A percentile compares a stretch with the other conserved stretches of the same genome.
Evolutionary conservation across 2,329 filamentous ascomycete genomes (phyloP).

Genomic region (Sodiomyces alkalinus): DNA sequence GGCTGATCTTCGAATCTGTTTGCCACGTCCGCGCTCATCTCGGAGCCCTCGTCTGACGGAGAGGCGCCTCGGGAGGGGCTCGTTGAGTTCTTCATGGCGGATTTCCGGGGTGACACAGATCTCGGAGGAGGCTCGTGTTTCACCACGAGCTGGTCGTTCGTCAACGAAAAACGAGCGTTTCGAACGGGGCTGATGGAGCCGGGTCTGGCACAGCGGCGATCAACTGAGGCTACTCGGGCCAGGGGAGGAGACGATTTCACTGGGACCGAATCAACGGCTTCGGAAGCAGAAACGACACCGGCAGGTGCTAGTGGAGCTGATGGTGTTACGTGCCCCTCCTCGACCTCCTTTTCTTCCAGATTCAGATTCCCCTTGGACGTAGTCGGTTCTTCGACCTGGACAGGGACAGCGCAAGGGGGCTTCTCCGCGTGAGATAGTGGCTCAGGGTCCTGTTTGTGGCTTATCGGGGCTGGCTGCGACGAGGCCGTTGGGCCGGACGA

Average conservation of each 20-base stretch:
- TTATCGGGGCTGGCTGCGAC: too few species aligned
- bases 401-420: too few species aligned
- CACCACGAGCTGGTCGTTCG: constrained; percentile 37
- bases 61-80: constrained; percentile 38
- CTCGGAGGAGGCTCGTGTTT: constrained; percentile 55
- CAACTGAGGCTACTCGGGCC: too few species aligned
- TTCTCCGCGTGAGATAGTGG: too few species aligned
- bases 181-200: constrained; percentile 49
- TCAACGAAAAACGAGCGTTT: constrained; percentile 49
- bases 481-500: too few species aligned
- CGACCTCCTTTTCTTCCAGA: constrained; percentile 7
- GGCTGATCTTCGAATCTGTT: constrained; percentile 19
- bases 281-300: constrained; percentile 7
- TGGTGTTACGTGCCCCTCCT: too few species aligned
- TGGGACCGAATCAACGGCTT: constrained; percentile 19
- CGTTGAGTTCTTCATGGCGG: constrained; percentile 49
- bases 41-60: constrained; percentile 33
- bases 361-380: too few species aligned
- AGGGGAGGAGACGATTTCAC: constrained; percentile 13
- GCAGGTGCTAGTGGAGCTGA: too few species aligned
- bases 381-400: too few species aligned
- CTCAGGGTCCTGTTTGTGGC: too few species aligned
- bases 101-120: constrained; percentile 63
- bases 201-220: too few species aligned
- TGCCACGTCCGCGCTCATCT: constrained; percentile 15